phyloP scores from a whole-genome alignment of 768 basidiomycete genomes.

The Mycena olivaceomarginata region DNA sequence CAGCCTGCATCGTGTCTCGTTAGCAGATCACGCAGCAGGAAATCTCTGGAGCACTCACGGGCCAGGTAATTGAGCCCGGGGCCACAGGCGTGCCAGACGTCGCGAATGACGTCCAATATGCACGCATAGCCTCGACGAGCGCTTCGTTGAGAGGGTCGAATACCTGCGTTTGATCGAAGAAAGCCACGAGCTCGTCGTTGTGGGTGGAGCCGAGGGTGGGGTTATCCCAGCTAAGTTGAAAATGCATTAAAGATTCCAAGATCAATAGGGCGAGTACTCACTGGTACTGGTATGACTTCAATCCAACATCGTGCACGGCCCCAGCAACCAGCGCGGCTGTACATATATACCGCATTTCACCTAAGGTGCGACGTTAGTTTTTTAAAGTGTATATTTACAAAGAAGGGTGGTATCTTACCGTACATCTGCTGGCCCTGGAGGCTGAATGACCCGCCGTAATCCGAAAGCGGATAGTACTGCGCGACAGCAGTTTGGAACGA shows the following conservation, averaged over 20 bases:
- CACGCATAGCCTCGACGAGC: constrained; percentile 59
- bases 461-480: constrained; percentile 56
- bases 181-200: constrained; percentile 58
- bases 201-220: constrained; percentile 61
- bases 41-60: constrained; percentile 46
- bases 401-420: background rate
- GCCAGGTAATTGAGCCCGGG: constrained; percentile 48
- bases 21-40: background rate
- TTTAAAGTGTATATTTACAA: too few relatives aligned
- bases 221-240: constrained; percentile 58
- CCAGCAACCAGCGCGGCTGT: constrained; percentile 59
- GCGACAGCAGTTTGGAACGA: constrained; percentile 55
- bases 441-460: constrained; percentile 57
- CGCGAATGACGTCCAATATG: constrained; percentile 65
- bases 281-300: constrained; percentile 60
- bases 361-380: background rate
- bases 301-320: constrained; percentile 43
- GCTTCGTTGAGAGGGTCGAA: constrained; percentile 51
- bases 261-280: constrained; percentile 25
- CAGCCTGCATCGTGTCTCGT: background rate
- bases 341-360: constrained; percentile 64
- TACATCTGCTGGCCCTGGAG: constrained; percentile 68
- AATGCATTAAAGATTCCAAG: constrained; percentile 6
- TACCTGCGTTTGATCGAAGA: constrained; percentile 52
- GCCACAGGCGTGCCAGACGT: constrained; percentile 55